Evolutionary conservation across 2,329 filamentous ascomycete genomes (phyloP).

Genomic region (Ceratocystis harringtonii): DNA sequence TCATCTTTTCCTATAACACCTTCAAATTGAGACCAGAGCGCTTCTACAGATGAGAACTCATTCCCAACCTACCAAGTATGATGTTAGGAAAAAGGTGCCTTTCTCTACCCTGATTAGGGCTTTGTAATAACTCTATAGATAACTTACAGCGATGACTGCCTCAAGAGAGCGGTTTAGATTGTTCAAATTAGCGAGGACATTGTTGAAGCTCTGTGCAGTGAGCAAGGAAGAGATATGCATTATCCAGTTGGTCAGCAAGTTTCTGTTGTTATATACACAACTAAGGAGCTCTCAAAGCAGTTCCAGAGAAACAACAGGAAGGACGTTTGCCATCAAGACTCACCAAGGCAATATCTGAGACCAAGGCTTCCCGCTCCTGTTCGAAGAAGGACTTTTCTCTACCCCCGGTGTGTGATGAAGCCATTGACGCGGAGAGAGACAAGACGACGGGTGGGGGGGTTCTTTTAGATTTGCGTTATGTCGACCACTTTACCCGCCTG

Average conservation of each 20-base stretch:
- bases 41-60: slow-evolving; percentile 93
- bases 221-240: neutral
- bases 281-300: neutral
- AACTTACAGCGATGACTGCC: slow-evolving; percentile 66
- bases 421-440: neutral
- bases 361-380: slow-evolving; percentile 55
- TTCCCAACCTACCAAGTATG: slow-evolving; percentile 55
- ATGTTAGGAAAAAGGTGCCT: neutral
- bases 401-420: slow-evolving; percentile 6
- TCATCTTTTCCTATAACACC: slow-evolving; percentile 71
- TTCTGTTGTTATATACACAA: neutral
- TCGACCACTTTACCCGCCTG: too few species aligned
- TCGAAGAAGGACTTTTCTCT: slow-evolving; percentile 53
- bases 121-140: neutral
- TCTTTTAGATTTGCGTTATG: too few species aligned
- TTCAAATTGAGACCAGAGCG: slow-evolving; percentile 94
- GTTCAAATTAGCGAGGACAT: slow-evolving; percentile 91
- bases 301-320: neutral
- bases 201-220: slow-evolving; percentile 53
- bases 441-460: neutral
- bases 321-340: slow-evolving; percentile 17
- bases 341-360: slow-evolving; percentile 60
- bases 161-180: slow-evolving; percentile 85
- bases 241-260: neutral
- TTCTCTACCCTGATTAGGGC: neutral